These are phyloP conservation scores for Grosmannia huntii DNA, from an alignment of 2,329 filamentous ascomycete species.

Conservation along the genomic window DNA sequence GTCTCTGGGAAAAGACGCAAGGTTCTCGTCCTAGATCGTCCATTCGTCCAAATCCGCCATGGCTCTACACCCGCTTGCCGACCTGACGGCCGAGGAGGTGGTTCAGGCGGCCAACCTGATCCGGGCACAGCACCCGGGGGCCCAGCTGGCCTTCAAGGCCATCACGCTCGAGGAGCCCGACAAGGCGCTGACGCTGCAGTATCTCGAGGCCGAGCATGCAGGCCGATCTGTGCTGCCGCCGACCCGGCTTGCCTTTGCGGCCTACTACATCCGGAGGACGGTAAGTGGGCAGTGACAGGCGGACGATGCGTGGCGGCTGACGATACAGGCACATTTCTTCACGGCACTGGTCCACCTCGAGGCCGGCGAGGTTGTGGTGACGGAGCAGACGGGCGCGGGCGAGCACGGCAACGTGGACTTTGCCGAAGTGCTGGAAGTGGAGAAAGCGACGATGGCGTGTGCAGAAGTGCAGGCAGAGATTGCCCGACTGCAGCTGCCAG, in stretches of 20 bases:
- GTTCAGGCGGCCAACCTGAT: background rate
- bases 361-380: background rate
- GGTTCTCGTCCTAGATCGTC: background rate
- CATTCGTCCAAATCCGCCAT: background rate
- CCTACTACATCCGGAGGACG: background rate
- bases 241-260: slow-evolving; percentile 20
- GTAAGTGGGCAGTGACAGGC: background rate
- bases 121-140: slow-evolving; percentile 13
- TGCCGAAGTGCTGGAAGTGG: slow-evolving; percentile 46
- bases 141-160: slow-evolving; percentile 30
- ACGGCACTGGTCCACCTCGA: slow-evolving; percentile 21
- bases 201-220: slow-evolving; percentile 29
- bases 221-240: slow-evolving; percentile 16
- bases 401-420: slow-evolving; percentile 45
- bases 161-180: slow-evolving; percentile 36
- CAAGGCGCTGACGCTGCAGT: slow-evolving; percentile 33
- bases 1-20: background rate
- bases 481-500: slow-evolving; percentile 46
- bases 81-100: background rate
- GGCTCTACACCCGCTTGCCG: background rate
- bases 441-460: slow-evolving; percentile 41
- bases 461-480: slow-evolving; percentile 45
- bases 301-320: background rate
- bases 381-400: slow-evolving; percentile 22
- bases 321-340: slow-evolving; percentile 23